A percentile compares a stretch with the other conserved stretches of the same genome.
These are phyloP conservation scores for Magnusiomyces tetraspermus DNA, from an alignment of 1,139 yeast genomes.

Conservation along the genomic window DNA sequence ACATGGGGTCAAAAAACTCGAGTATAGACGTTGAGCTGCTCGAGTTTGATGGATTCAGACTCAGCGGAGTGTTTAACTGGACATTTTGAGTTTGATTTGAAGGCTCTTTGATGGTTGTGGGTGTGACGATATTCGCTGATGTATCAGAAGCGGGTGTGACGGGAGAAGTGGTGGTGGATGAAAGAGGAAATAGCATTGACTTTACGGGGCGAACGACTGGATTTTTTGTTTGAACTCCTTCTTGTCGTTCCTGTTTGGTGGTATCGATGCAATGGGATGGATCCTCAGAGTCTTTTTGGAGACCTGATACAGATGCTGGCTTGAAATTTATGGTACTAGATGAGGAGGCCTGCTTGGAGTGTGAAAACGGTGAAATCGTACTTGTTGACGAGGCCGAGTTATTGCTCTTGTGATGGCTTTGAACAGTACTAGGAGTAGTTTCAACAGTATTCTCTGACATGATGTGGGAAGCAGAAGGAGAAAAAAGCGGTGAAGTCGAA, in stretches of 20 bases:
- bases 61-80: not conserved
- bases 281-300: not conserved
- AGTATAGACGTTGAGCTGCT: not conserved
- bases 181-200: conserved; percentile 1
- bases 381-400: not conserved
- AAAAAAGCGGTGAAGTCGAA: not conserved
- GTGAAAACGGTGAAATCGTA: not conserved
- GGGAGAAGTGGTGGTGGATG: not conserved
- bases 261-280: not conserved
- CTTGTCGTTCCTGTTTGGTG: not conserved
- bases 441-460: not conserved
- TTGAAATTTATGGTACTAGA: not conserved
- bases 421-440: not conserved
- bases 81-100: not conserved
- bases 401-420: not conserved
- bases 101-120: not conserved
- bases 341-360: not conserved
- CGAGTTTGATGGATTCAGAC: not conserved
- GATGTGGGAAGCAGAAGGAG: not conserved
- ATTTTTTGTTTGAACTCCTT: not conserved
- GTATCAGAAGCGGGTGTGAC: not conserved
- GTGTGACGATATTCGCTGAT: no score
- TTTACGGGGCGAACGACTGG: not conserved
- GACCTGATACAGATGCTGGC: not conserved
- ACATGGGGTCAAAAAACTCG: not conserved